Evolutionary conservation across 2,329 filamentous ascomycete genomes (phyloP).

Genomic region (Monilinia polystroma): DNA sequence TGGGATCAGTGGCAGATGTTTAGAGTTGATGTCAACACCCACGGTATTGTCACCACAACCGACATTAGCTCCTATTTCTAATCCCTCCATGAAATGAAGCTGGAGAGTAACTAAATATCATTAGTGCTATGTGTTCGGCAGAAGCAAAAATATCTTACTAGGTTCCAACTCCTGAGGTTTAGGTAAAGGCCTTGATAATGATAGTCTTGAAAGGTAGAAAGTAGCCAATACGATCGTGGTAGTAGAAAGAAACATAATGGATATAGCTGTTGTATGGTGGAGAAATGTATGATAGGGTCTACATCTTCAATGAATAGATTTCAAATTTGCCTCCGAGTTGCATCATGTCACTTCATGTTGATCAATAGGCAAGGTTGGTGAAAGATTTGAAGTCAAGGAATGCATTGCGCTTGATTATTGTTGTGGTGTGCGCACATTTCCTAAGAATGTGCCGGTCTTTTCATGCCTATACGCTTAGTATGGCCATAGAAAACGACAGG

Average conservation of each 20-base stretch:
- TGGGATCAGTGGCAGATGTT: not conserved
- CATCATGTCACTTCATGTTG: conserved; percentile 5
- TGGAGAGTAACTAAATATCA: not conserved
- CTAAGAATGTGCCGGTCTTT: not conserved
- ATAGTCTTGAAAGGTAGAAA: conserved; percentile 1
- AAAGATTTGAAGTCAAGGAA: not conserved
- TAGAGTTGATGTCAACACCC: not conserved
- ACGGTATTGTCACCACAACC: not conserved
- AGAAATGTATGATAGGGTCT: not conserved
- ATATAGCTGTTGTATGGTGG: not conserved
- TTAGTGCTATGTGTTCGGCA: not conserved
- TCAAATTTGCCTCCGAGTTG: not conserved
- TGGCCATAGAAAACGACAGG: not conserved
- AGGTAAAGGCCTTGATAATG: conserved; percentile 5
- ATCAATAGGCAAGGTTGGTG: conserved; percentile 6
- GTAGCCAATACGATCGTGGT: not conserved
- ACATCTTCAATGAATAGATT: conserved; percentile 7
- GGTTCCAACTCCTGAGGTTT: not conserved
- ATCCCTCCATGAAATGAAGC: not conserved
- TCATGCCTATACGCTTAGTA: not conserved
- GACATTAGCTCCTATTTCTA: not conserved
- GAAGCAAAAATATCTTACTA: not conserved
- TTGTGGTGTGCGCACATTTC: not conserved
- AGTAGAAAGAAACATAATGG: conserved; percentile 1
- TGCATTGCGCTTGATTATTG: conserved; percentile 7